Evolutionary conservation across 805 yeast genomes (phyloP).

Genomic region (Saturnispora galanensis): DNA sequence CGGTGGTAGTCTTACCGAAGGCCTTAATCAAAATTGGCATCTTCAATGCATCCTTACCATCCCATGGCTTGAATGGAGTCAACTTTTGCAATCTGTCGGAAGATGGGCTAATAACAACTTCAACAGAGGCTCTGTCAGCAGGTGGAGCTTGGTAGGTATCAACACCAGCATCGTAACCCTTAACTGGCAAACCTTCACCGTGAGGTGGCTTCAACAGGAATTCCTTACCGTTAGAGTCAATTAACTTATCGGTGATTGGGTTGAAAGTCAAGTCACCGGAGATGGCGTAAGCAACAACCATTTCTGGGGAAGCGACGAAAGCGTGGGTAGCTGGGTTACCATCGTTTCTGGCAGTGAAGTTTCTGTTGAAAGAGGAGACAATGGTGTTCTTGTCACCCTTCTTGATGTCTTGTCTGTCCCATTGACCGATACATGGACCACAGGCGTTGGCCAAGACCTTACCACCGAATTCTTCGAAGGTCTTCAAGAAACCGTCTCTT

Average conservation of each 20-base stretch:
- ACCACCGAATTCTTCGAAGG: conserved; percentile 83
- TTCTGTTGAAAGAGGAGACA: conserved; percentile 95
- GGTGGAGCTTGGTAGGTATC: conserved; percentile 98
- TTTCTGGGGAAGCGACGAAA: conserved; percentile 96
- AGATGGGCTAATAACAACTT: conserved; percentile 72
- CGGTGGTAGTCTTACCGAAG: conserved; percentile 96
- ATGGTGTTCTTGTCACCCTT: conserved; percentile 70
- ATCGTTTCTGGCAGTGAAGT: conserved; percentile 95
- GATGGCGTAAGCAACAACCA: conserved; percentile 94
- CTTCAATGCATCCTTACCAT: conserved; percentile 83
- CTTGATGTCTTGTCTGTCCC: conserved; percentile 83
- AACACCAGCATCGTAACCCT: conserved; percentile 54
- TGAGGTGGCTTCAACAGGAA: conserved; percentile 73
- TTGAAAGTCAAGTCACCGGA: conserved; percentile 89
- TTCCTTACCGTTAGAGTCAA: conserved; percentile 54
- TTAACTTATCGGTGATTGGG: conserved; percentile 80
- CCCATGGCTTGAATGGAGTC: conserved; percentile 92
- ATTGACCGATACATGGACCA: conserved; percentile 99
- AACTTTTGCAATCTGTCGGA: conserved; percentile 94
- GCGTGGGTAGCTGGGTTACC: conserved; percentile 97
- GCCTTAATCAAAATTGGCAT: conserved; percentile 95
- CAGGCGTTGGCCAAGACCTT: conserved; percentile 93
- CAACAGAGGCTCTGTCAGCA: conserved; percentile 62
- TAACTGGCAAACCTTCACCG: conserved; percentile 76
- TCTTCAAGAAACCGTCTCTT: conserved; percentile 81